A percentile compares a stretch with the other conserved stretches of the same genome.
Conservation (phyloP, 306 rosid species). For the Cicer bijugum region DNA sequence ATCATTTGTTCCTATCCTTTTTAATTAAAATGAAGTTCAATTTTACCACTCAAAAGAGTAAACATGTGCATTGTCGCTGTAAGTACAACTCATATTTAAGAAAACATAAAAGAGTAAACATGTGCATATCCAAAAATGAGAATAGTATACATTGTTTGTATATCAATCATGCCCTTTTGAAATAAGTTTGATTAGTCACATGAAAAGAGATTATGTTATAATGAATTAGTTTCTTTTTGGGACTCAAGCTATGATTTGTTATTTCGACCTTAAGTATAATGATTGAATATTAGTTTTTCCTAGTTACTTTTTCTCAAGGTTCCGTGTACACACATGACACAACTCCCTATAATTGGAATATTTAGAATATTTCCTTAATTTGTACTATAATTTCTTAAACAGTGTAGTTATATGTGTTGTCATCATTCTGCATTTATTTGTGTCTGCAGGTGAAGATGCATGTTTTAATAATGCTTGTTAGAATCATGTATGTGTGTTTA, state of each 20-base stretch:
- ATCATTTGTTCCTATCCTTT: background rate
- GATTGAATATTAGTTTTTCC: background rate
- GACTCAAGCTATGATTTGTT: background rate
- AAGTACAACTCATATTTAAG: too few species aligned
- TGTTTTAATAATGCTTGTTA: conserved; percentile 16
- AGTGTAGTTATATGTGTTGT: conserved; percentile 1
- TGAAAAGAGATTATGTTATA: background rate
- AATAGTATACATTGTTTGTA: background rate
- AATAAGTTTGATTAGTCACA: background rate
- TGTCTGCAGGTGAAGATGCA: conserved; percentile 34
- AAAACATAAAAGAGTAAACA: background rate
- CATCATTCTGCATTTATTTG: conserved; percentile 4
- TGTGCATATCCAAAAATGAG: background rate
- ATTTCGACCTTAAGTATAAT: background rate
- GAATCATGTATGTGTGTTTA: background rate
- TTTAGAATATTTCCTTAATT: conserved; percentile 5
- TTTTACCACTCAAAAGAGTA: background rate
- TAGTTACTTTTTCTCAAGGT: conserved; percentile 2
- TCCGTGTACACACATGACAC: background rate
- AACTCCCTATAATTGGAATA: conserved; percentile 6
- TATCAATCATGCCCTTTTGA: background rate
- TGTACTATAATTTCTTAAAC: background rate
- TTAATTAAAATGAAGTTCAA: background rate
- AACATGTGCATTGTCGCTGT: background rate
- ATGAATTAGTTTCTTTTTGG: too few species aligned